Evolutionary conservation across 768 basidiomycete genomes (phyloP).

Genomic region (Kockovaella imperatae): DNA sequence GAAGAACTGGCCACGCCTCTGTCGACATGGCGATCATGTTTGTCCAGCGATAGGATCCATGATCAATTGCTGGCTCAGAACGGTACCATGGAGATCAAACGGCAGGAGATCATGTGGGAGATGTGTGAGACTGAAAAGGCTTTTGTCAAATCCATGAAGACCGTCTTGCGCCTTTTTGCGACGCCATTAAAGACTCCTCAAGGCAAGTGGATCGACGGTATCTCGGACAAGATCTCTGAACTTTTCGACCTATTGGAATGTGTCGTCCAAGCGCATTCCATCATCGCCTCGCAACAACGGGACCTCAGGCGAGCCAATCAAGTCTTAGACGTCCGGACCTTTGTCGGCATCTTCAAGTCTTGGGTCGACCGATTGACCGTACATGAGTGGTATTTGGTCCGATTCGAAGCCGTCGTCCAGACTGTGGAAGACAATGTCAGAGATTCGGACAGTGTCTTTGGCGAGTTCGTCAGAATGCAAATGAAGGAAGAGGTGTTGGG

Average conservation of each 20-base stretch:
- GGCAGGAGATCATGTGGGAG: conserved; percentile 63
- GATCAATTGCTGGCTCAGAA: conserved; percentile 35
- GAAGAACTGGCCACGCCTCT: conserved; percentile 4
- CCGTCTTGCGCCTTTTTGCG: conserved; percentile 65
- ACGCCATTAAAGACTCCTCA: conserved; percentile 66
- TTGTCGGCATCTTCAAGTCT: conserved; percentile 56
- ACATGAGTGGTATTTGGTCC: conserved; percentile 77
- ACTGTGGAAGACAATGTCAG: conserved; percentile 51
- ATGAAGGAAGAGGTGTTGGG: conserved; percentile 51
- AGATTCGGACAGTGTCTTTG: conserved; percentile 62
- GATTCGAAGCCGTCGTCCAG: conserved; percentile 56
- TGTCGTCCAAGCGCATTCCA: conserved; percentile 66
- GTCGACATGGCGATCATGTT: conserved; percentile 24
- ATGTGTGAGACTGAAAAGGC: conserved; percentile 60
- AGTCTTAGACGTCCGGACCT: conserved; percentile 48
- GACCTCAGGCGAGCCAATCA: conserved; percentile 44
- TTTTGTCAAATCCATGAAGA: conserved; percentile 61
- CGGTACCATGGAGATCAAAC: conserved; percentile 53
- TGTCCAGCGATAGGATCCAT: conserved; percentile 16
- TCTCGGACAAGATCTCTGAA: conserved; percentile 61
- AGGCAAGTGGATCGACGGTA: conserved; percentile 68
- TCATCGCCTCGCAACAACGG: conserved; percentile 54
- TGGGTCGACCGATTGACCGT: conserved; percentile 66
- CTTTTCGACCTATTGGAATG: conserved; percentile 86
- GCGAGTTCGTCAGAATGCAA: conserved; percentile 68